A percentile compares a stretch with the other conserved stretches of the same genome.
phyloP scores from a whole-genome alignment of 2,329 filamentous ascomycete genomes.

The Talaromyces sp. region DNA sequence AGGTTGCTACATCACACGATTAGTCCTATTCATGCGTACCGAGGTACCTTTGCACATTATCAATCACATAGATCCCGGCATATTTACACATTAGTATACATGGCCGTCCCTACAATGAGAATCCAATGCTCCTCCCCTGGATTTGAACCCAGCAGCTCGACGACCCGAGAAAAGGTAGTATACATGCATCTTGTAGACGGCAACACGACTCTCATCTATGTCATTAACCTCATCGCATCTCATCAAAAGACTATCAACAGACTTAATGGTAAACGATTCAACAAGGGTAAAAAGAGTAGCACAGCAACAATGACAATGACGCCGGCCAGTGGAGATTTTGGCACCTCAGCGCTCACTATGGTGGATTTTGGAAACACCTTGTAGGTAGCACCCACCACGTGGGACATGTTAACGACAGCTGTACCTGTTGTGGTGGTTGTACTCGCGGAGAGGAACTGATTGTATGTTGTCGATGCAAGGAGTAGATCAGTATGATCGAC shows the following conservation, averaged over 20 bases:
- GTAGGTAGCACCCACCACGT: too few species aligned
- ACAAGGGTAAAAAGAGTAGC: not conserved
- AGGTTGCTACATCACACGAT: too few species aligned
- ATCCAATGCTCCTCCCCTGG: constrained; percentile 3
- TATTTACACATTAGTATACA: too few species aligned
- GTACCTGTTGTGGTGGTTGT: not conserved
- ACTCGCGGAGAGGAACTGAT: not conserved
- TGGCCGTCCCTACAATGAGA: not conserved
- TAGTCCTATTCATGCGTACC: too few species aligned
- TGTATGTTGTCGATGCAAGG: not conserved
- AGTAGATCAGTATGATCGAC: not conserved
- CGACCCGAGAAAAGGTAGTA: too few species aligned
- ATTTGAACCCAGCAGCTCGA: too few species aligned
- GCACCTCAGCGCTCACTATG: too few species aligned
- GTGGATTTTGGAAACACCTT: too few species aligned
- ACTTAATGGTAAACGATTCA: not conserved
- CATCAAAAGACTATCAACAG: not conserved
- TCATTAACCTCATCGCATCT: not conserved
- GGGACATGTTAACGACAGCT: not conserved
- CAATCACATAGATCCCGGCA: too few species aligned
- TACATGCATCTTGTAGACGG: constrained; percentile 1
- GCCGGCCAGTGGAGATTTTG: too few species aligned
- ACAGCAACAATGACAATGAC: too few species aligned
- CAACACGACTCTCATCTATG: not conserved
- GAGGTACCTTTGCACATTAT: too few species aligned